Percentiles rank a stretch among this genome's conserved stretches.
These are phyloP conservation scores for Spathaspora girioi DNA, from an alignment of 805 yeast species.

Conservation along the genomic window DNA sequence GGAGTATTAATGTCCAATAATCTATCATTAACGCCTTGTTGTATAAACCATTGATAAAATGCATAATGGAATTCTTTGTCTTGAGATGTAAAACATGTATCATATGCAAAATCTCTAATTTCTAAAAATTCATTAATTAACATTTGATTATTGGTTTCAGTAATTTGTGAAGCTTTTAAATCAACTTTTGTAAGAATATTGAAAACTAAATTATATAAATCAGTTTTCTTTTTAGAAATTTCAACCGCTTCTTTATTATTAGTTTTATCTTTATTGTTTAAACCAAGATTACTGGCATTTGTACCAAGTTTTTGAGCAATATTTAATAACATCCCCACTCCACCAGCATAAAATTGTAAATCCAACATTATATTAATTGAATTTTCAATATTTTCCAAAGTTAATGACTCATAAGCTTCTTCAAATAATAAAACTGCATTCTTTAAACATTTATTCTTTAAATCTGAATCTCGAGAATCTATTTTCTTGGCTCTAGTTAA, in stretches of 20 bases:
- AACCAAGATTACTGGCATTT: conserved; percentile 2
- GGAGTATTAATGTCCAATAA: conserved; percentile 79
- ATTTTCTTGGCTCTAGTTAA: conserved; percentile 80
- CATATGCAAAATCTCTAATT: conserved; percentile 69
- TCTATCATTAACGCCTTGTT: conserved; percentile 72
- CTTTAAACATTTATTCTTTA: conserved; percentile 59
- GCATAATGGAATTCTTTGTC: conserved; percentile 91
- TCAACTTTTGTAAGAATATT: conserved; percentile 72
- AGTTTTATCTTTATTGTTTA: conserved; percentile 1
- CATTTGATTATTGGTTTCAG: conserved; percentile 33
- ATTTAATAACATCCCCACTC: conserved; percentile 75
- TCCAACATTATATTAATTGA: conserved; percentile 75
- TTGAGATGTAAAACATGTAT: conserved; percentile 63
- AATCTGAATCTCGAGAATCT: conserved; percentile 67
- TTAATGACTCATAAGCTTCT: conserved; percentile 73
- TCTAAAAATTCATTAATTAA: conserved; percentile 50
- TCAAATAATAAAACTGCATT: conserved; percentile 76
- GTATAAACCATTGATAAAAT: conserved; percentile 87
- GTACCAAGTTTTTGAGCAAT: conserved; percentile 63
- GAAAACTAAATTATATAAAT: conserved; percentile 70
- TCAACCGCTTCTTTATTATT: conserved; percentile 7
- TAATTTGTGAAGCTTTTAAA: conserved; percentile 48
- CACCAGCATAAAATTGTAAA: conserved; percentile 77
- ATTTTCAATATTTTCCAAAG: conserved; percentile 75
- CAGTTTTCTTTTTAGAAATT: conserved; percentile 14